These are phyloP conservation scores for Botrytis pseudocinerea DNA, from an alignment of 2,329 filamentous ascomycete genomes.

Conservation along the genomic window DNA sequence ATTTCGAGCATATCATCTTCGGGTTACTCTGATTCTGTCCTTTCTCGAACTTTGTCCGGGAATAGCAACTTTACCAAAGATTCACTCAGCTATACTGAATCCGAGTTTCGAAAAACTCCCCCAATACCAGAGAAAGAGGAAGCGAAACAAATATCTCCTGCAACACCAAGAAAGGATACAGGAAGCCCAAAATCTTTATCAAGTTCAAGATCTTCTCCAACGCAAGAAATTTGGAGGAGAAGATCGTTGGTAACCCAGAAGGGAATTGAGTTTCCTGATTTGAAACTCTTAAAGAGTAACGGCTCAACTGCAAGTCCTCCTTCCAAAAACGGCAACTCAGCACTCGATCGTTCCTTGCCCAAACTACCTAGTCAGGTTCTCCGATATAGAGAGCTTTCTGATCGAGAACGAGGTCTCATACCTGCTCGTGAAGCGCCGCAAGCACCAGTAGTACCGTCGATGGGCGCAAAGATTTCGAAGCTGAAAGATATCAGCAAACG, in stretches of 20 bases:
- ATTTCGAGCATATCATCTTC: slow-evolving; percentile 33
- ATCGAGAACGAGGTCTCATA: slow-evolving; percentile 37
- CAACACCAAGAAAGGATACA: slow-evolving; percentile 25
- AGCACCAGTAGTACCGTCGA: slow-evolving; percentile 31
- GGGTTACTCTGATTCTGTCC: slow-evolving; percentile 32
- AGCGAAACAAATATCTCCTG: slow-evolving; percentile 23
- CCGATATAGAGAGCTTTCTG: slow-evolving; percentile 25
- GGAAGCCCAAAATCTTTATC: slow-evolving; percentile 24
- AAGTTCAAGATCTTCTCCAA: slow-evolving; percentile 30
- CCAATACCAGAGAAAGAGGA: slow-evolving; percentile 34
- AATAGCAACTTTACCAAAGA: slow-evolving; percentile 33
- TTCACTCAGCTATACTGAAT: slow-evolving; percentile 35
- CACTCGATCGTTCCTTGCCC: slow-evolving; percentile 28
- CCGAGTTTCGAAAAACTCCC: slow-evolving; percentile 30
- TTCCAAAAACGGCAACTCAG: slow-evolving; percentile 30
- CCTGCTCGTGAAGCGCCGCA: slow-evolving; percentile 36
- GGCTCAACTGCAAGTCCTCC: slow-evolving; percentile 37
- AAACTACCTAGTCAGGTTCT: slow-evolving; percentile 28
- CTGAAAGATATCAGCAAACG: slow-evolving; percentile 36
- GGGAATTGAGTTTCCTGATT: slow-evolving; percentile 35
- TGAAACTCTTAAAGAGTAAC: slow-evolving; percentile 39
- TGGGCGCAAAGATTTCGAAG: slow-evolving; percentile 39
- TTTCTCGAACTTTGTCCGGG: slow-evolving; percentile 32
- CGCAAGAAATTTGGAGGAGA: slow-evolving; percentile 38
- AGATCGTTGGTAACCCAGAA: slow-evolving; percentile 36